Evolutionary conservation across 805 yeast genomes (phyloP), one percentile per base, ranked within the genome.

Genomic region (Suhomyces prunicola): DNA sequence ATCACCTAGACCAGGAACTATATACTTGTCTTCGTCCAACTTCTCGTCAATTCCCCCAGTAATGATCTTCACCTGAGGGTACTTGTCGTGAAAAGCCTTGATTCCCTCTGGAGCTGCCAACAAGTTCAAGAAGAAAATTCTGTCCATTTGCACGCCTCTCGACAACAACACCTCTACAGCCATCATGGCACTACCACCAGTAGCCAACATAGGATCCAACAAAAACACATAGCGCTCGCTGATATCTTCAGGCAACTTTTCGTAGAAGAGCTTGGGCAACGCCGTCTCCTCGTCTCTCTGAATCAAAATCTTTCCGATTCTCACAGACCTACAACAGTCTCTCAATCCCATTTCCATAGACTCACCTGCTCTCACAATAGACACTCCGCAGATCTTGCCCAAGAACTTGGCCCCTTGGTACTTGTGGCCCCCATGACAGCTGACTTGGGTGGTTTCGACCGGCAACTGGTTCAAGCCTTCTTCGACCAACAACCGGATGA

Each of bases 251-350:
- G 99, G 99, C 57, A 94, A 80, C 69, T 94, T 94, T 62, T 89
- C 97, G 70, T 92, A 94, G 73, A 87, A 94, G 51, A 94, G 76
- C 68, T 90, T 89, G 44, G 99, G 97, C 61, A 81, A 71, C 2
- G 97, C 97, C 24, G 98, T 94, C 73, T 94, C 99, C 73, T 94
- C 99, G 66, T 94, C 97, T 72, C 99, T 83, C 76, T 94, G 99
- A 62, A 94, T 94, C 66, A 94, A 78, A 61, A 94, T 93, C 77
- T 94, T 94, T 50, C 99, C 99, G 55, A 94, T 88, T 66, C 98
- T 81, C 39, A 94, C 99, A 9, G 96, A 87, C 59, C 99, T 82
- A 70, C 98, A 91, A 72, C 99, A 93, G 69, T 93, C 98, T 70
- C 99, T 84, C 58, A 94, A 78, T 33, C 98, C 99, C 79, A 90